phyloP scores from a whole-genome alignment of 371 early-diverging fungal species.

The Mortierella sp. region DNA sequence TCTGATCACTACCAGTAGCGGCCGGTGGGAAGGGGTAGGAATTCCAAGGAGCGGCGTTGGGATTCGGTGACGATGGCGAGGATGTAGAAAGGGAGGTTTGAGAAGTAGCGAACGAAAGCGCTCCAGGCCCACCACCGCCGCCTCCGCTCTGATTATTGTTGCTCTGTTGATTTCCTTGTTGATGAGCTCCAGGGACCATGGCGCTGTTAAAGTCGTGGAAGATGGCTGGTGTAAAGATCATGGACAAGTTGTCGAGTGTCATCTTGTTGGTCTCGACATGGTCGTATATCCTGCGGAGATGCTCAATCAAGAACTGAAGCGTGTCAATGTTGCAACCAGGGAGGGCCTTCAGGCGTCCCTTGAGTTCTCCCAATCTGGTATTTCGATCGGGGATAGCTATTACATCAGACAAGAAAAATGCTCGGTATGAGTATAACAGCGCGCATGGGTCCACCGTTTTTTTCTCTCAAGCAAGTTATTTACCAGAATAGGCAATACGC shows the following conservation, averaged over 20 bases:
- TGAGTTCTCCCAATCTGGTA: conserved; percentile 57
- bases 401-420: neutral
- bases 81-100: neutral
- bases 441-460: no score
- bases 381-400: conserved; percentile 66
- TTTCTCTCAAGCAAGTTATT: neutral
- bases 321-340: conserved; percentile 66
- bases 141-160: neutral
- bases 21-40: conserved; percentile 18
- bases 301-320: conserved; percentile 61
- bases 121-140: neutral
- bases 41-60: conserved; percentile 29
- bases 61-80: conserved; percentile 28
- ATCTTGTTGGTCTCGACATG: conserved; percentile 68
- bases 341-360: conserved; percentile 56
- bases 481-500: conserved; percentile 72
- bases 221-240: conserved; percentile 73
- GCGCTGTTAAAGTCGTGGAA: conserved; percentile 73
- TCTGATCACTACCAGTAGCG: conserved; percentile 9
- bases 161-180: conserved; percentile 1
- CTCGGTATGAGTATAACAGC: no score
- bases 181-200: conserved; percentile 21
- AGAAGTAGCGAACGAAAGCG: conserved; percentile 28
- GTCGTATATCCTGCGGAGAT: conserved; percentile 64
- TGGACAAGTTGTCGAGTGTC: conserved; percentile 68